Base-by-base conservation (phyloP, 768 basidiomycete genomes). In the Candolleomyces efflorescens region DNA sequence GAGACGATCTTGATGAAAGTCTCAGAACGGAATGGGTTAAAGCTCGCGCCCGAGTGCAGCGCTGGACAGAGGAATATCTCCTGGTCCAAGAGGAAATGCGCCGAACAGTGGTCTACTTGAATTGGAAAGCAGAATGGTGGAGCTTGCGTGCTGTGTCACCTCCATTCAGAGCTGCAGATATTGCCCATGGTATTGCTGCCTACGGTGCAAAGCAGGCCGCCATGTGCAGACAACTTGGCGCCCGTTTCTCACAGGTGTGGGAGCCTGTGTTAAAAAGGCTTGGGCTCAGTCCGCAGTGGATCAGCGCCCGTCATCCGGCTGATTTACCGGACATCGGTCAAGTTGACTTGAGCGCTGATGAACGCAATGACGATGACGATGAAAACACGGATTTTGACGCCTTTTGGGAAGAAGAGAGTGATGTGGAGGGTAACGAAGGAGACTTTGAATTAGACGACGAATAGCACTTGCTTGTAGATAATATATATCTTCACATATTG, bases 51-150 rank as follows among this genome's bases (percentile, higher is more conserved):
- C 61, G 61, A 5, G 47, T 23, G 13, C 39, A 46, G 9, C 52
- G 64, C 5, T 65, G 63, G 64, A 23, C 20, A 5, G 64, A 65
- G 26, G 64, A 65, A 46, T 54, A 60, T 13, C 13, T 56, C 1
- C 57, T 64, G 1, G 38, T 62, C 10, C 46, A 60, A 15, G 63
- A 66, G 44, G 68, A 69, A 56, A 69, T 68, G 68, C 26, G 58
- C 7, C 53, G 53, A 11, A 45, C 46, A 0, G 12, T 38, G 17
- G 32, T 9, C 3, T 53, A 17, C 51, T 53, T 53, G 17, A 15
- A 38, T 17, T 45, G 37, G 17, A 26, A 45, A 38, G 51, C 51
- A 2, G 32, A 37, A 3, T 53, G 51, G 51, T 53, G 51, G 51
- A 43, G 12, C 18, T 3, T 15, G 15, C 41, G 12, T 43, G 41